Base-by-base conservation (phyloP, 2,329 filamentous ascomycete species). In the Phaeoacremonium minimum region DNA sequence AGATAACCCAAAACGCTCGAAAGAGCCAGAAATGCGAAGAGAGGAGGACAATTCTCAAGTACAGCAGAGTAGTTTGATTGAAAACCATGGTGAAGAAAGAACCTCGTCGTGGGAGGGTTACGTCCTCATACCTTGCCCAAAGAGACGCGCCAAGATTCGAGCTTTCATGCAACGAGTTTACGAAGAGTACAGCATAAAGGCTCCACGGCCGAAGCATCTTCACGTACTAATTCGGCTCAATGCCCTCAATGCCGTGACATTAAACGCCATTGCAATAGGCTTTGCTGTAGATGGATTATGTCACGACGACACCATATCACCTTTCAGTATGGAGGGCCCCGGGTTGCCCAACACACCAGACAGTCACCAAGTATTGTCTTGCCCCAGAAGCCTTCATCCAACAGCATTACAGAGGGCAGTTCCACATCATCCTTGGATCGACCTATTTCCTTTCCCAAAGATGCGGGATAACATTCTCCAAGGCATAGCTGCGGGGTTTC, bases 371-470 rank as follows among this genome's bases (percentile, higher is more conserved):
- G n/a, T n/a, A n/a, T n/a, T n/a, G n/a, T 26, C 22, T 9, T 26
- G 22, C n/a, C 22, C 22, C 9, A 26, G 9, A 26, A 28, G 19
- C 15, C 32, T 34, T 7, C 19, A 34, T 4, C 32, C 32, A 18
- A 34, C 32, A 7, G 32, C 32, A 15, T 12, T 34, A 15, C 32
- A 34, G 19, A 34, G 32, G 13, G 15, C 32, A 4, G 32, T 34
- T 4, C 5, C 8, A 5, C 32, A 34, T 19, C 32, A 34, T 13
- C 32, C 32, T 2, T 28, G 32, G 32, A 16, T 34, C 15, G 32
- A 34, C 32, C 14, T 34, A 11, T 28, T 34, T 12, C 32, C 32
- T 15, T 15, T 34, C 18, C 32, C 32, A 11, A 15, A 34, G 19
- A 15, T 34, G 14, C 9, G 32, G 15, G 32, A 34, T 16, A 28